phyloP scores from a whole-genome alignment of 2,329 filamentous ascomycete species.

The Ophiostoma quercus region DNA sequence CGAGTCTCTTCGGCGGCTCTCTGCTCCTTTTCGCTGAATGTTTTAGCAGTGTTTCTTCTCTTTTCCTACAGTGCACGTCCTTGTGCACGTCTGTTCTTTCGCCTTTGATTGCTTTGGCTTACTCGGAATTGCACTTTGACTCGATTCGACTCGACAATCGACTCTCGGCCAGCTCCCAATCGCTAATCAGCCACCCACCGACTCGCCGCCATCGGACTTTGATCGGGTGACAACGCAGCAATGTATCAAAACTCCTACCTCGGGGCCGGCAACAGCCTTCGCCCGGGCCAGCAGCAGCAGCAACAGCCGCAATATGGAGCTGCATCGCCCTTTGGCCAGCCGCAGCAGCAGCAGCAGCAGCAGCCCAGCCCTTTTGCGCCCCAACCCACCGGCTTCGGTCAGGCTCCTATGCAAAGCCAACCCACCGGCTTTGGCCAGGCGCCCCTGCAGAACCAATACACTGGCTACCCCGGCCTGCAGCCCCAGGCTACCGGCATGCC shows the following conservation, averaged over 20 bases:
- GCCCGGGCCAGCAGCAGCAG: constrained; percentile 54
- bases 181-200: background rate
- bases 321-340: constrained; percentile 43
- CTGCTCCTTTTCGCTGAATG: constrained; percentile 17
- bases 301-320: constrained; percentile 42
- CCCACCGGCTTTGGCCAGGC: constrained; percentile 56
- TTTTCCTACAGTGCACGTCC: background rate
- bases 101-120: background rate
- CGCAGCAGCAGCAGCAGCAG: constrained; percentile 44
- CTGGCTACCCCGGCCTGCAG: constrained; percentile 53
- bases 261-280: constrained; percentile 64
- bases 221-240: constrained; percentile 27
- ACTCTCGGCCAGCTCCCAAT: background rate
- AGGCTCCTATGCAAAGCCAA: constrained; percentile 51
- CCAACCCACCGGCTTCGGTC: constrained; percentile 57
- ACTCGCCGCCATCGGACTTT: background rate
- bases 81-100: background rate
- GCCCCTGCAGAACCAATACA: constrained; percentile 54
- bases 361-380: constrained; percentile 53
- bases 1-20: constrained; percentile 12
- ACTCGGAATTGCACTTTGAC: background rate
- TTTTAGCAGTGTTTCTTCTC: constrained; percentile 22
- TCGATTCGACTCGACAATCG: constrained; percentile 11
- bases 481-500: constrained; percentile 43
- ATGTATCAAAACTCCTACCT: constrained; percentile 92